A percentile compares a stretch with the other conserved stretches of the same genome.
phyloP scores from a whole-genome alignment of 2,329 filamentous ascomycete genomes.

The Beauveria asiatica region DNA sequence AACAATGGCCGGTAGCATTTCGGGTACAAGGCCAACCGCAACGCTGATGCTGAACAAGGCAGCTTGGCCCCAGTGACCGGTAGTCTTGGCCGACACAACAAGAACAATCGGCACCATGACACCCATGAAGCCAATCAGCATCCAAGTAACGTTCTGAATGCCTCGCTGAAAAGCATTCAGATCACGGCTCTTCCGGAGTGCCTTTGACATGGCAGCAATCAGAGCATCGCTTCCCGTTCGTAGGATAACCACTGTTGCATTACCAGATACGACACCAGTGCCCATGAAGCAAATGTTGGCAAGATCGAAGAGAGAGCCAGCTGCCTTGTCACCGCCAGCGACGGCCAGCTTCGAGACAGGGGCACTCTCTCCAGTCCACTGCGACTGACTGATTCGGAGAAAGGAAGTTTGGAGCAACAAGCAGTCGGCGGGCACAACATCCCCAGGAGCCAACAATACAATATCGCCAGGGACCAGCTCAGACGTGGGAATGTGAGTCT shows the following conservation, averaged over 20 bases:
- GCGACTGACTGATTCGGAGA: constrained; percentile 22
- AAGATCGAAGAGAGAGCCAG: constrained; percentile 18
- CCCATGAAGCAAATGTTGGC: constrained; percentile 21
- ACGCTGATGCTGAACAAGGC: constrained; percentile 23
- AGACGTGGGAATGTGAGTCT: constrained; percentile 11
- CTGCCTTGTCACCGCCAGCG: constrained; percentile 14
- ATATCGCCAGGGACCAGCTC: constrained; percentile 20
- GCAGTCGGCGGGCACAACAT: constrained; percentile 21
- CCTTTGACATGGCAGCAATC: constrained; percentile 20
- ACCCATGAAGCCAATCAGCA: constrained; percentile 22
- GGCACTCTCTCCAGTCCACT: constrained; percentile 22
- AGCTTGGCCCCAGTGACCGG: constrained; percentile 19
- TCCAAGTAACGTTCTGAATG: constrained; percentile 22
- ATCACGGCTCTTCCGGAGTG: constrained; percentile 17
- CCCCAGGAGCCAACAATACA: constrained; percentile 16
- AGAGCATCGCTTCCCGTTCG: constrained; percentile 19
- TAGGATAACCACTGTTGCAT: constrained; percentile 19
- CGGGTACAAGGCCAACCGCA: constrained; percentile 21
- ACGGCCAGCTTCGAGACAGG: constrained; percentile 18
- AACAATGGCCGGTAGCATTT: constrained; percentile 24
- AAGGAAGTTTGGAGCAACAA: constrained; percentile 21
- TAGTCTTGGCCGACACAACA: constrained; percentile 18
- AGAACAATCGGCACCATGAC: constrained; percentile 23
- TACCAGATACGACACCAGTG: constrained; percentile 21
- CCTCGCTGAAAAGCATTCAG: constrained; percentile 21